These are phyloP conservation scores for Pleurotus tuoliensis DNA, from an alignment of 768 basidiomycete genomes.

Conservation along the genomic window DNA sequence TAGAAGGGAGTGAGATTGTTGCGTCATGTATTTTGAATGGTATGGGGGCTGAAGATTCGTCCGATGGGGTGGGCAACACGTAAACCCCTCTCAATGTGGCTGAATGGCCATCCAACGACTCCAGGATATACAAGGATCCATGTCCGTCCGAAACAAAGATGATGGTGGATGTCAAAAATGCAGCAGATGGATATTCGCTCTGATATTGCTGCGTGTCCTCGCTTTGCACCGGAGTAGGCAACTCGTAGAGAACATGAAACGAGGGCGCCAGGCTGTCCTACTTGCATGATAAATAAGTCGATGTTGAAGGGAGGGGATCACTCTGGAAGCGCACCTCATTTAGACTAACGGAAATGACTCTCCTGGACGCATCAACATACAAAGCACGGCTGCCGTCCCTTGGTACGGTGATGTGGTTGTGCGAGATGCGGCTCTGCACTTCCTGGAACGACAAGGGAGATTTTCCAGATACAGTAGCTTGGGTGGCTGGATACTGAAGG, in stretches of 20 bases:
- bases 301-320: too few species aligned
- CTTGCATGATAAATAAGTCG: conserved; percentile 16
- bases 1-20: conserved; percentile 33
- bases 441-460: conserved; percentile 73
- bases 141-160: conserved; percentile 66
- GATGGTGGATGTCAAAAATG: conserved; percentile 45
- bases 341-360: conserved; percentile 57
- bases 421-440: conserved; percentile 78
- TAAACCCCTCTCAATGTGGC: conserved; percentile 47
- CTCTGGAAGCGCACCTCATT: conserved; percentile 37
- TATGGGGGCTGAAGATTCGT: conserved; percentile 22
- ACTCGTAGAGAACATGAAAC: conserved; percentile 54
- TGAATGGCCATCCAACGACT: conserved; percentile 35
- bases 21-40: conserved; percentile 43
- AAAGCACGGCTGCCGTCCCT: conserved; percentile 42
- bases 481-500: conserved; percentile 53
- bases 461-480: conserved; percentile 57
- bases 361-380: conserved; percentile 65
- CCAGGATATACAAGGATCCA: conserved; percentile 63
- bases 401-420: conserved; percentile 71
- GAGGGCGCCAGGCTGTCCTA: conserved; percentile 50
- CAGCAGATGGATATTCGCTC: conserved; percentile 72
- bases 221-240: conserved; percentile 50
- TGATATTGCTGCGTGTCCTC: conserved; percentile 36
- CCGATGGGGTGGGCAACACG: conserved; percentile 34